Percentiles rank a stretch among this genome's conserved stretches.
Evolutionary conservation across 768 basidiomycete genomes (phyloP).

Genomic region (Phanerochaete sordida): DNA sequence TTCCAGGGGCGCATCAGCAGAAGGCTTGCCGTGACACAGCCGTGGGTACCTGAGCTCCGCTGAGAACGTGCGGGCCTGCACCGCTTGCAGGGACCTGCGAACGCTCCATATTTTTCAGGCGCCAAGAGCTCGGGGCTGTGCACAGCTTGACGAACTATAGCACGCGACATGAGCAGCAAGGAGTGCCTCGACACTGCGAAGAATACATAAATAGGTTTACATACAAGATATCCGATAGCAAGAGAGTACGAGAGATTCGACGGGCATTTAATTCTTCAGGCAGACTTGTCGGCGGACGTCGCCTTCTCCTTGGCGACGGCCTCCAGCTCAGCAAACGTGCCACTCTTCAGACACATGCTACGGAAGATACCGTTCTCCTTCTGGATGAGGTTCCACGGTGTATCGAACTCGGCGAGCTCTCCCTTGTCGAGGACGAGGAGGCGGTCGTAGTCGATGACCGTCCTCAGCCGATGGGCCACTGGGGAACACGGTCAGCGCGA

Average conservation of each 20-base stretch:
- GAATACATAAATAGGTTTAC: neutral
- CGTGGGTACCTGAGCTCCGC: too few relatives aligned
- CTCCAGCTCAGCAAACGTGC: slow-evolving; percentile 60
- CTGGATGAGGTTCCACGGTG: slow-evolving; percentile 45
- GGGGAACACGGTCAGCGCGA: slow-evolving; percentile 9
- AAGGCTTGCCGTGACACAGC: too few relatives aligned
- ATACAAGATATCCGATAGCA: too few relatives aligned
- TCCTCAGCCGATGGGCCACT: slow-evolving; percentile 74
- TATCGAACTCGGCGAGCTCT: slow-evolving; percentile 44
- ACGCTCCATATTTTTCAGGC: too few relatives aligned
- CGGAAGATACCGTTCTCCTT: slow-evolving; percentile 47
- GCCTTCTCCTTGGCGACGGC: slow-evolving; percentile 46
- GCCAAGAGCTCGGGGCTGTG: too few relatives aligned
- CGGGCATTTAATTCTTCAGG: neutral
- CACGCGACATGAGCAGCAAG: too few relatives aligned
- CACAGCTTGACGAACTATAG: too few relatives aligned
- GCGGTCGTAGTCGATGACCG: slow-evolving; percentile 79
- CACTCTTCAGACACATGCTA: slow-evolving; percentile 58
- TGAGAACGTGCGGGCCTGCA: too few relatives aligned
- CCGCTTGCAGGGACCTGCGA: too few relatives aligned
- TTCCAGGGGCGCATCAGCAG: too few relatives aligned
- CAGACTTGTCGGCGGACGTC: neutral
- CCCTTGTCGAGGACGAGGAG: slow-evolving; percentile 80
- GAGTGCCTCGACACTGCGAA: too few relatives aligned
- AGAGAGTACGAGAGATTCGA: too few relatives aligned